A percentile compares a stretch with the other conserved stretches of the same genome.
These are phyloP conservation scores for Trypanosoma conorhini DNA, from an alignment of 208 protist species.

Conservation along the genomic window DNA sequence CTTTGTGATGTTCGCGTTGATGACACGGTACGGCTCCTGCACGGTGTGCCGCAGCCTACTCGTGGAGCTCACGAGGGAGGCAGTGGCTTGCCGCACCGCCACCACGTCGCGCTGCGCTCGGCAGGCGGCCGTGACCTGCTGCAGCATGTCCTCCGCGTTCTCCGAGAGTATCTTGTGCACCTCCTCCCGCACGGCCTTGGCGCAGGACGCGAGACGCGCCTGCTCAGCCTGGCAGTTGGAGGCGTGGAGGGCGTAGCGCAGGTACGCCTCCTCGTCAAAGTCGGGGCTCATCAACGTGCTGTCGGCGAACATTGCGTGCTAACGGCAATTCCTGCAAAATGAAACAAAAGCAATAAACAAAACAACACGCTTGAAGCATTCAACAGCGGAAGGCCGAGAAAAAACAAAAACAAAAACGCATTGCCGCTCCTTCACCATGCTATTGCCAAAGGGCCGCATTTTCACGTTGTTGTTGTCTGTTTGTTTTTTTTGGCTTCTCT, in stretches of 20 bases:
- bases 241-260: constrained; percentile 70
- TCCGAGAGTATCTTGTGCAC: constrained; percentile 55
- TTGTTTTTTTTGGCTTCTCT: background rate
- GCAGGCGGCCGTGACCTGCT: constrained; percentile 64
- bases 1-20: constrained; percentile 56
- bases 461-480: too few species aligned
- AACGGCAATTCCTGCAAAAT: background rate
- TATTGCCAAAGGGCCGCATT: background rate
- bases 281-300: constrained; percentile 63
- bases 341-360: background rate
- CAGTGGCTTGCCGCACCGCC: constrained; percentile 45
- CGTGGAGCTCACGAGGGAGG: constrained; percentile 51
- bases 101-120: constrained; percentile 51
- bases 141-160: constrained; percentile 58
- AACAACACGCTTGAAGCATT: background rate
- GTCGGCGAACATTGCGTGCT: constrained; percentile 62
- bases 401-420: background rate
- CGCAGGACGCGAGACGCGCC: constrained; percentile 51
- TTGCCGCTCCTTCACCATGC: background rate
- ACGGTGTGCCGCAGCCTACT: constrained; percentile 63
- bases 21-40: constrained; percentile 59
- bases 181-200: constrained; percentile 42
- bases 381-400: background rate
- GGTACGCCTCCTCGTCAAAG: constrained; percentile 79
- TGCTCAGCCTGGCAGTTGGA: constrained; percentile 46